A percentile compares a stretch with the other conserved stretches of the same genome.
phyloP scores from a whole-genome alignment of 1,139 yeast genomes.

The Petasospora fabianii region DNA sequence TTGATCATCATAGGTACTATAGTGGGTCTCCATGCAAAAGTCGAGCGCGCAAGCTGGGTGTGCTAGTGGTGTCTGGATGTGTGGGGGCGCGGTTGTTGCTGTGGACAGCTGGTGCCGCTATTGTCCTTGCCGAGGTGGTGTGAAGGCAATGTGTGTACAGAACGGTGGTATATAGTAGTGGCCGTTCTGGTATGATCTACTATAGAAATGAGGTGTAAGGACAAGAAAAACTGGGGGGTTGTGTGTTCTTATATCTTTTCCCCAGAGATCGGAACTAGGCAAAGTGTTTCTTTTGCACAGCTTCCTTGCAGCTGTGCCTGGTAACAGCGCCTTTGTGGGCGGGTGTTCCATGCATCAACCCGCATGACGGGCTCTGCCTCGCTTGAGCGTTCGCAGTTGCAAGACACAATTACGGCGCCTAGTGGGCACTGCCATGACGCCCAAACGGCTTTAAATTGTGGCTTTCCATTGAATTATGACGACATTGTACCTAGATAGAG shows the following conservation, averaged over 20 bases:
- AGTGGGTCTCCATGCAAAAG: neutral
- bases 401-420: too few species aligned
- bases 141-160: neutral
- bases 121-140: too few species aligned
- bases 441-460: neutral
- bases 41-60: neutral
- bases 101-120: neutral
- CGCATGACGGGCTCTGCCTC: slow-evolving; percentile 4
- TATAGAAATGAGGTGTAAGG: too few species aligned
- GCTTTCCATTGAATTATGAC: too few species aligned
- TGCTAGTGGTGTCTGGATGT: slow-evolving; percentile 1
- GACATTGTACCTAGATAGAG: too few species aligned
- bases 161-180: neutral
- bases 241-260: neutral
- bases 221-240: too few species aligned
- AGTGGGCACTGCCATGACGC: neutral
- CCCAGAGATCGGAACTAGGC: neutral
- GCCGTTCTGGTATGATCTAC: too few species aligned
- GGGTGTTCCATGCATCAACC: slow-evolving; percentile 9
- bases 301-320: slow-evolving; percentile 16
- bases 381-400: slow-evolving; percentile 1
- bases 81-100: neutral
- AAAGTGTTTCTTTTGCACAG: slow-evolving; percentile 5
- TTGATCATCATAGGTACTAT: slow-evolving; percentile 3
- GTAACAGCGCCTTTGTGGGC: slow-evolving; percentile 10